phyloP scores from a whole-genome alignment of 2,329 filamentous ascomycete genomes.

The Penicillium vulpinum region DNA sequence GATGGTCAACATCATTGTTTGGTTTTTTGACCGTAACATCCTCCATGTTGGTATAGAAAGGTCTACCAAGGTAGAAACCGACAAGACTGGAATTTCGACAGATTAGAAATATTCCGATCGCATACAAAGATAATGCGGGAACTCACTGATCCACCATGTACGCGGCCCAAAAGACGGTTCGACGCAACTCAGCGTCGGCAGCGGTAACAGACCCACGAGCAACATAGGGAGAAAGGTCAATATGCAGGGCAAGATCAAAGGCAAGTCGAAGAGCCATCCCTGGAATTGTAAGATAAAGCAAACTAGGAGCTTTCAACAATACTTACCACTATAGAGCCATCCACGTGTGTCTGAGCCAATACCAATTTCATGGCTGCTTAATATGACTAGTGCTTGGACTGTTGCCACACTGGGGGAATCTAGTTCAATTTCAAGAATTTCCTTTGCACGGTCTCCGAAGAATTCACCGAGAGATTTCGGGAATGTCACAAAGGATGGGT shows the following conservation, averaged over 20 bases:
- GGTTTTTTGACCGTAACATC: conserved; percentile 40
- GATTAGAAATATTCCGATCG: background rate
- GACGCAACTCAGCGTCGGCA: conserved; percentile 28
- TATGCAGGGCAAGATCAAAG: conserved; percentile 38
- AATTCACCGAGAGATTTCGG: conserved; percentile 41
- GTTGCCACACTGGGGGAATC: conserved; percentile 47
- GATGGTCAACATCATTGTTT: background rate
- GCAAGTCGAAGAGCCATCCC: conserved; percentile 40
- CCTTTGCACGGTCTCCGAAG: conserved; percentile 40
- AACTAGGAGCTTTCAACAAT: background rate
- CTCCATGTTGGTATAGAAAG: conserved; percentile 36
- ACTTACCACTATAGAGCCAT: conserved; percentile 45
- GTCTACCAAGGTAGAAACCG: conserved; percentile 40
- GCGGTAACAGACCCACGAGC: conserved; percentile 11
- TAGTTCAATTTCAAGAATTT: conserved; percentile 45
- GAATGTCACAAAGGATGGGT: conserved; percentile 34
- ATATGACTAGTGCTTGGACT: conserved; percentile 44
- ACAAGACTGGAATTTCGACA: conserved; percentile 21
- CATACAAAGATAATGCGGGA: too few relatives aligned
- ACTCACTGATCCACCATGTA: conserved; percentile 33
- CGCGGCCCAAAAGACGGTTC: conserved; percentile 41
- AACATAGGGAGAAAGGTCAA: conserved; percentile 25
- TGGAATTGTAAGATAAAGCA: conserved; percentile 6
- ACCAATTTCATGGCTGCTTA: conserved; percentile 44
- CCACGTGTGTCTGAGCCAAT: conserved; percentile 41